Conservation (phyloP, 306 rosid species). For the Cajanus cajan region DNA sequence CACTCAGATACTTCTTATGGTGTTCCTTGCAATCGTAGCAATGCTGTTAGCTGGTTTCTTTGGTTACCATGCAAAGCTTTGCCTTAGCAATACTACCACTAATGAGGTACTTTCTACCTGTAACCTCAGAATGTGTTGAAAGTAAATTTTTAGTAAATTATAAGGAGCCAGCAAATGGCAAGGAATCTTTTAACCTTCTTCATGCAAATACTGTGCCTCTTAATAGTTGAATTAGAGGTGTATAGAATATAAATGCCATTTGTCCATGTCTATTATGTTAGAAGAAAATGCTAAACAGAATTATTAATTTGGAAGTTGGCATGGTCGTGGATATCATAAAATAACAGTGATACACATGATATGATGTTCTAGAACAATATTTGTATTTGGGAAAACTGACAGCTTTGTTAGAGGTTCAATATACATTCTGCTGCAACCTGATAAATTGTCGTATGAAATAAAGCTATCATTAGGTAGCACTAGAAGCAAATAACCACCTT, state of each 20-base stretch:
- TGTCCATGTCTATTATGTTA: neutral
- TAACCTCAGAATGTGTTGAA: slow-evolving; percentile 10
- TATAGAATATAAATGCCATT: neutral
- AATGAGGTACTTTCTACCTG: slow-evolving; percentile 64
- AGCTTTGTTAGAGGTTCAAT: neutral
- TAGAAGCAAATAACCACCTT: neutral
- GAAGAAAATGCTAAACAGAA: neutral
- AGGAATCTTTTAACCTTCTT: neutral
- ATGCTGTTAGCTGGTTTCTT: slow-evolving; percentile 80
- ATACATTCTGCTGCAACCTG: slow-evolving; percentile 11
- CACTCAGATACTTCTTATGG: slow-evolving; percentile 78
- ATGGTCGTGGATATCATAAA: neutral
- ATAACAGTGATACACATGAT: neutral
- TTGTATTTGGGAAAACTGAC: neutral
- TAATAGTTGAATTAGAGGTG: neutral
- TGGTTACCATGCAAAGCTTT: slow-evolving; percentile 86
- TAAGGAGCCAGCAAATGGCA: neutral
- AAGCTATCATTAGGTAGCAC: neutral
- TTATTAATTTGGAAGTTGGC: neutral
- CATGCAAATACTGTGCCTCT: neutral
- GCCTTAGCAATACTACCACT: slow-evolving; percentile 88
- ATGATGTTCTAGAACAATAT: neutral
- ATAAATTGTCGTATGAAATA: neutral
- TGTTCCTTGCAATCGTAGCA: slow-evolving; percentile 73
- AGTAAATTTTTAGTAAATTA: neutral